A percentile compares a stretch with the other conserved stretches of the same genome.
Evolutionary conservation across 1,284 basidiomycete species (phyloP).

Genomic region (Macrocystidia cucumis): DNA sequence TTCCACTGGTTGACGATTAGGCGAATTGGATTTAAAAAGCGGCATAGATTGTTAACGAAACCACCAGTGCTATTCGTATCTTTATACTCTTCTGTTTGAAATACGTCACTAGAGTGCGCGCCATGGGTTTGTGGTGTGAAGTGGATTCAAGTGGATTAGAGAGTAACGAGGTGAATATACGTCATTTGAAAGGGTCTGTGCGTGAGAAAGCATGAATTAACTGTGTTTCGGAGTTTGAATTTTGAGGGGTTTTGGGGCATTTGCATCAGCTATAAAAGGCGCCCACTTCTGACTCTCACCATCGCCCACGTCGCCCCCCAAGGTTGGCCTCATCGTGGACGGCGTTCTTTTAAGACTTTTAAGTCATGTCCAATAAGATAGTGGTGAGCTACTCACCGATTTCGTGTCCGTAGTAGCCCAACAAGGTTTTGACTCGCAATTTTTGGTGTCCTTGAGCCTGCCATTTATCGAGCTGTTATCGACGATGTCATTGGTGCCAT

Average conservation of each 20-base stretch:
- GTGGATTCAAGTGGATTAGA: too few relatives aligned
- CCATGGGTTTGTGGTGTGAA: too few relatives aligned
- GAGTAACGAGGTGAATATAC: too few relatives aligned
- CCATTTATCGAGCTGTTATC: conserved; percentile 90
- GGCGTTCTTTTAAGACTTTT: conserved; percentile 22
- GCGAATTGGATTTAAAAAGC: too few relatives aligned
- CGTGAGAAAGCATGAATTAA: conserved; percentile 23
- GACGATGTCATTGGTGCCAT: conserved; percentile 91
- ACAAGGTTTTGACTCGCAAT: conserved; percentile 47
- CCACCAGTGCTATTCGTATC: too few relatives aligned
- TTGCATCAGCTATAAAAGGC: conserved; percentile 42
- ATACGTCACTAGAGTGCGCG: too few relatives aligned
- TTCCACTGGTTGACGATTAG: too few relatives aligned
- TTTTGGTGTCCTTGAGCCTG: conserved; percentile 64
- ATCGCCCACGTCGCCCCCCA: conserved; percentile 27
- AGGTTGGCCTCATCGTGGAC: conserved; percentile 21
- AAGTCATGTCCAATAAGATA: conserved; percentile 89
- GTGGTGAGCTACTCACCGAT: conserved; percentile 78
- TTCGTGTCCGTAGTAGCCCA: conserved; percentile 46
- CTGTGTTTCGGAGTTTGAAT: conserved; percentile 36
- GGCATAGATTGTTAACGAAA: too few relatives aligned
- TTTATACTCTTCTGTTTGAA: too few relatives aligned
- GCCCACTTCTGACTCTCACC: conserved; percentile 26
- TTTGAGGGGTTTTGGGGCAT: conserved; percentile 26
- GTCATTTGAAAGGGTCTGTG: conserved; percentile 21